Evolutionary conservation across 2,329 filamentous ascomycete species (phyloP).

Genomic region (Colletotrichum endophyticum): DNA sequence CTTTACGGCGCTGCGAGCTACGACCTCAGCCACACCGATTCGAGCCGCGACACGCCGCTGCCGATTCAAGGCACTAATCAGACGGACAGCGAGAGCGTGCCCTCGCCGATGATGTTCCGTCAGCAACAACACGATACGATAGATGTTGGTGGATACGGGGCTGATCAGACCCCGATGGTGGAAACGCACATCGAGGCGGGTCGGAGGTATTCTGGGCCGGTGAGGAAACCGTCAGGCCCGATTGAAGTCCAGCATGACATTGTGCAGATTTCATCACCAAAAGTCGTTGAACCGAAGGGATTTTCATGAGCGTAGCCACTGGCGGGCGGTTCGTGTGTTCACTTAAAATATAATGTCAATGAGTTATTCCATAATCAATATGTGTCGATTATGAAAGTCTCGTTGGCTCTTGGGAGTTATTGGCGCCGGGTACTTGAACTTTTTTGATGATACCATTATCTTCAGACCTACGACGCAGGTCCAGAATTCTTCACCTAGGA

Average conservation of each 20-base stretch:
- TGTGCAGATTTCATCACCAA: neutral
- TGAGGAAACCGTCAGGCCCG: neutral
- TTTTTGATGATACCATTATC: neutral
- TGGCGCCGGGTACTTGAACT: neutral
- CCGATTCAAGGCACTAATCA: neutral
- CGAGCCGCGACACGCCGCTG: neutral
- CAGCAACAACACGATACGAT: neutral
- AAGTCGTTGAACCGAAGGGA: neutral
- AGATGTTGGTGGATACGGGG: neutral
- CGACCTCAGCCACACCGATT: neutral
- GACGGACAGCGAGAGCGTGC: neutral
- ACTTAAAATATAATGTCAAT: neutral
- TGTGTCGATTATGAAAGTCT: neutral
- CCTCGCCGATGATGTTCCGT: neutral
- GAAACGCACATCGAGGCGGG: slow-evolving; percentile 3
- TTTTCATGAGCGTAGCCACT: neutral
- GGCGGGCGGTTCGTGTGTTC: neutral
- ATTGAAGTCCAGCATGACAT: slow-evolving; percentile 7
- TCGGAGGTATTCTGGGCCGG: neutral
- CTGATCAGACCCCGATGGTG: neutral
- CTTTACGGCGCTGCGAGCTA: slow-evolving; percentile 1
- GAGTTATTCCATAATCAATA: neutral
- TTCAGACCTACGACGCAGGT: neutral
- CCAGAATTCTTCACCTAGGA: neutral
- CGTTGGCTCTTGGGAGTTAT: neutral